Evolutionary conservation across 2,329 filamentous ascomycete genomes (phyloP).

Genomic region (Ceratocystiopsis sp.): DNA sequence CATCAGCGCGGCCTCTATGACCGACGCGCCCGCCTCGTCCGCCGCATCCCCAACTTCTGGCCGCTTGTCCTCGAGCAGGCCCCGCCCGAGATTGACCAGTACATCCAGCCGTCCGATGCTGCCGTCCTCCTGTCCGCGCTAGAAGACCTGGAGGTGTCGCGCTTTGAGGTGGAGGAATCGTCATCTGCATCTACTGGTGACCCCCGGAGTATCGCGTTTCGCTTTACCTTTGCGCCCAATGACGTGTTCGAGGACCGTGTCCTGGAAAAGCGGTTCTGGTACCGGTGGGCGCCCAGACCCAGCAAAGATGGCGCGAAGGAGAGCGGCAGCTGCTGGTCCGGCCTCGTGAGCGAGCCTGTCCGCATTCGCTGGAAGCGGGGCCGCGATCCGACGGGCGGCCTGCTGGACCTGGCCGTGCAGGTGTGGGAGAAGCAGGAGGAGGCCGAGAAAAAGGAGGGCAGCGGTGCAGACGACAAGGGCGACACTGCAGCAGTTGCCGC

Average conservation of each 20-base stretch:
- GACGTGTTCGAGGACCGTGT: constrained; percentile 62
- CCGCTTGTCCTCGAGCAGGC: constrained; percentile 80
- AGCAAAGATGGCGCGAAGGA: neutral
- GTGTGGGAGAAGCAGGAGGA: constrained; percentile 42
- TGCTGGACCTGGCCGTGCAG: constrained; percentile 56
- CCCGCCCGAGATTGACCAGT: constrained; percentile 72
- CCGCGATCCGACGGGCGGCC: constrained; percentile 67
- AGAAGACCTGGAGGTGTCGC: constrained; percentile 51
- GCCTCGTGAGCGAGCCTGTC: constrained; percentile 77
- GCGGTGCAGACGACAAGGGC: neutral
- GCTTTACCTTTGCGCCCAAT: constrained; percentile 66
- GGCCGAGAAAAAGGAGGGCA: constrained; percentile 12
- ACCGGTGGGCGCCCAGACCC: constrained; percentile 27
- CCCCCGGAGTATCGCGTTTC: constrained; percentile 63
- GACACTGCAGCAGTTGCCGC: too few species aligned
- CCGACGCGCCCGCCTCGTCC: constrained; percentile 54
- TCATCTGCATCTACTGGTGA: constrained; percentile 32
- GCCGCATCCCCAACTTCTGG: constrained; percentile 80
- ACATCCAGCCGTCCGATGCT: constrained; percentile 68
- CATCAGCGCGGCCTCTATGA: constrained; percentile 56
- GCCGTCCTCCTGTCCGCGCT: constrained; percentile 54
- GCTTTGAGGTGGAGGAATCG: constrained; percentile 49
- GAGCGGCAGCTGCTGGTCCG: constrained; percentile 35
- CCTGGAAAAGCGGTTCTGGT: constrained; percentile 86
- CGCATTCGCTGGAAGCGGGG: constrained; percentile 74